Evolutionary conservation across 805 yeast genomes (phyloP).

Genomic region (Wickerhamomyces bovis): DNA sequence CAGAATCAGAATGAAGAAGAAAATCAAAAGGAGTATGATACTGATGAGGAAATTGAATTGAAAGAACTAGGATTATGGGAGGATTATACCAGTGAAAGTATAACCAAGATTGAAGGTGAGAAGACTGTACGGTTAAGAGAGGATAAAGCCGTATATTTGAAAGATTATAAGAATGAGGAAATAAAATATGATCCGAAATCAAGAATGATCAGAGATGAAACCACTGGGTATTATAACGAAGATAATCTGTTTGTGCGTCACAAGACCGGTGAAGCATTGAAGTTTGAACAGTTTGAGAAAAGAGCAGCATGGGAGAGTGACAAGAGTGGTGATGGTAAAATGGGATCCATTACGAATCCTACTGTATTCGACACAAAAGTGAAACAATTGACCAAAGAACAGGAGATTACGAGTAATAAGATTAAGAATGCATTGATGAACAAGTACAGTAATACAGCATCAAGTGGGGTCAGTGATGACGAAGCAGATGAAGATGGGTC

Average conservation of each 20-base stretch:
- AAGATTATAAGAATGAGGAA: constrained; percentile 39
- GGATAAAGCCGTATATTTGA: constrained; percentile 68
- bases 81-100: constrained; percentile 2
- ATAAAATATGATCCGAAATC: constrained; percentile 51
- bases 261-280: constrained; percentile 50
- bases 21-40: constrained; percentile 24
- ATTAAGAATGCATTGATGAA: constrained; percentile 28
- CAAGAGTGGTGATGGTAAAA: constrained; percentile 16
- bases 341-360: constrained; percentile 38
- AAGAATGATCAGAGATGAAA: constrained; percentile 30
- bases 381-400: constrained; percentile 28
- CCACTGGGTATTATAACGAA: constrained; percentile 30
- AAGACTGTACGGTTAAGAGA: constrained; percentile 56
- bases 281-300: constrained; percentile 39
- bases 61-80: constrained; percentile 32
- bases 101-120: constrained; percentile 32
- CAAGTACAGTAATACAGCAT: constrained; percentile 31
- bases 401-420: constrained; percentile 23
- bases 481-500: background rate
- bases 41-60: constrained; percentile 39
- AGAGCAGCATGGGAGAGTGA: constrained; percentile 43
- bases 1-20: constrained; percentile 5
- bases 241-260: constrained; percentile 46
- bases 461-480: constrained; percentile 1
- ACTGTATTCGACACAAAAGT: constrained; percentile 36